Conservation (phyloP, 2,329 filamentous ascomycete genomes). For the Nemania abortiva region DNA sequence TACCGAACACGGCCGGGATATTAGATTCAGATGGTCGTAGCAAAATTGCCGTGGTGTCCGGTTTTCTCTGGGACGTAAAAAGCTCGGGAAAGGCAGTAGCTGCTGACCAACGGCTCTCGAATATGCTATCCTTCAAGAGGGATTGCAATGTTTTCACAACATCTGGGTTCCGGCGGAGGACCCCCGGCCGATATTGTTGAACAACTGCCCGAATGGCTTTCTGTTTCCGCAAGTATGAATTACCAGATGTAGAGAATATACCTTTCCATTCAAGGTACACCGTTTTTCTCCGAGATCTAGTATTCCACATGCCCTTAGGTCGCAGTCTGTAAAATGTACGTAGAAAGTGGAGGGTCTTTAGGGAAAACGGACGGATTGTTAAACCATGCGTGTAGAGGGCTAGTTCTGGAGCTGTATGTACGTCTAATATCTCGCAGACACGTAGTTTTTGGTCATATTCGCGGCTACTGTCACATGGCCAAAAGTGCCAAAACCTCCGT, state of each 20-base stretch:
- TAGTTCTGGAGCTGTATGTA: no score
- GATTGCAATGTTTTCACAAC: slow-evolving; percentile 1
- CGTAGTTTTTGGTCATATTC: no score
- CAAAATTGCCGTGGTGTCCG: neutral
- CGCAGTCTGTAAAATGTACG: neutral
- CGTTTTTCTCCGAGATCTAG: neutral
- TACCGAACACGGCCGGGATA: neutral
- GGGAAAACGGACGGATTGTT: neutral
- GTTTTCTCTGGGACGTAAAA: neutral
- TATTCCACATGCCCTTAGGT: neutral
- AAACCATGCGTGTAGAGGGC: no score
- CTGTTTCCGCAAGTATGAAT: neutral
- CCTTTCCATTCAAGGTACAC: slow-evolving; percentile 4
- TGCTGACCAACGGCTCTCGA: neutral
- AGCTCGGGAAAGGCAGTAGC: neutral
- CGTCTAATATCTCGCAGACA: no score
- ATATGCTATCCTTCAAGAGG: neutral
- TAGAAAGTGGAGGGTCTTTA: no score
- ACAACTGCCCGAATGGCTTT: slow-evolving; percentile 4
- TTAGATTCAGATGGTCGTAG: neutral
- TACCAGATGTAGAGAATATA: neutral
- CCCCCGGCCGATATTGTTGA: neutral
- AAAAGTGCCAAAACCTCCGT: no score
- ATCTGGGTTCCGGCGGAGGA: neutral
- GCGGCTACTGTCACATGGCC: no score